Base-by-base conservation (phyloP, 176 grass and related monocot species). In the Alloteropsis semialata region DNA sequence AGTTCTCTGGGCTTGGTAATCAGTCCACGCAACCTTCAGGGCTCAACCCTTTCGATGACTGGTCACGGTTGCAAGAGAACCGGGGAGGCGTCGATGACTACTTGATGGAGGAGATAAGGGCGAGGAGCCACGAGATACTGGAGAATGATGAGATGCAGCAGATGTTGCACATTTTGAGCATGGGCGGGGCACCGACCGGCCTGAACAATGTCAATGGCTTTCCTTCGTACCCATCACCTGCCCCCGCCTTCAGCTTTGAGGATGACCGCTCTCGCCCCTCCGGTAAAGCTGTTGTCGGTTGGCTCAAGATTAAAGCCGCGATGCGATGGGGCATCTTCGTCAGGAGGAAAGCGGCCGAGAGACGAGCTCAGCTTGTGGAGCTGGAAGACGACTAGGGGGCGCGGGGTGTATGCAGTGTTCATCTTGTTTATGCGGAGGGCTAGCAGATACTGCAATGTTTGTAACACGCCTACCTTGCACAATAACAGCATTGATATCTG, bases 111-210 rank as follows among this genome's bases (percentile, higher is more conserved):
- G 95, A 98, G 84, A 98, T 98, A 22, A 86, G 96, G 68, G 69
- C 82, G 36, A 88, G 93, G 63, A 98, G 96, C 85, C 96, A 98
- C 24, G 87, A 98, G 65, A 85, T 95, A 78, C 82, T 99, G 12
- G 91, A 99, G 84, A 96, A 96, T 13, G 96, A 96, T 55, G 96
- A 98, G 45, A 99, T 99, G 96, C 96, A 99, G 62, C 91, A 99
- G 10, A 92, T 99, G 81, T 56, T 99, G 60, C 96, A 85, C 19
- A 82, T 92, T 55, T 74, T 95, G 56, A 90, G 58, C 79, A 88
- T 89, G 89, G 90, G 86, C 22, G 92, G 92, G 49, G 69, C 86
- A 56, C 58, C 88, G 22, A 32, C 75, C 30, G 87, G 83, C 74
- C 32, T 84, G 36, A 83, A 78, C 11, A 74, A 75, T 67, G 82